These are phyloP conservation scores for Beta lomatogona DNA, from an alignment of 179 eudicot species.

Conservation along the genomic window DNA sequence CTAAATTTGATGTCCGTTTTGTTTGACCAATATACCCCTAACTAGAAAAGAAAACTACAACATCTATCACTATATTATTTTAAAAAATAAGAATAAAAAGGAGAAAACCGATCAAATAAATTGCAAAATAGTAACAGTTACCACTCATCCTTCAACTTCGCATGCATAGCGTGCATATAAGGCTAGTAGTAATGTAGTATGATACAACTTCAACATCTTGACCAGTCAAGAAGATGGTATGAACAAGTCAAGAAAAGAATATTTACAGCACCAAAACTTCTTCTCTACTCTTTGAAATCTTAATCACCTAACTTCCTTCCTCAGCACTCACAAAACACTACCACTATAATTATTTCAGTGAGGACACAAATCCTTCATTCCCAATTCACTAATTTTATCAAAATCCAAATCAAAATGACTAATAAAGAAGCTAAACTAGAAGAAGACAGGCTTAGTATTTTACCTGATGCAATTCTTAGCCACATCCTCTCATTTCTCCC, in stretches of 20 bases:
- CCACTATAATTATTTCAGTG: neutral
- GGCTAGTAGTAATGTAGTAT: too few relatives aligned
- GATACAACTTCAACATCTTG: too few relatives aligned
- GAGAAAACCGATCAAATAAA: too few relatives aligned
- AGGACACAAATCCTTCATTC: neutral
- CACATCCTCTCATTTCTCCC: constrained; percentile 35
- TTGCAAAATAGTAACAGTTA: too few relatives aligned
- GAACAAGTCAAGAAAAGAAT: neutral
- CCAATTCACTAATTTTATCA: neutral
- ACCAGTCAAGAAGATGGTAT: too few relatives aligned
- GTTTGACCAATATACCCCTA: too few relatives aligned
- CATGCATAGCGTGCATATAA: too few relatives aligned
- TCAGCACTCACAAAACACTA: neutral
- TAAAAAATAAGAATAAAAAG: too few relatives aligned
- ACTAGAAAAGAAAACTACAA: too few relatives aligned
- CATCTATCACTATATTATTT: too few relatives aligned
- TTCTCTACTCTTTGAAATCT: neutral
- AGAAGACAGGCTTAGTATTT: constrained; percentile 23
- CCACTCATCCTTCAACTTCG: too few relatives aligned
- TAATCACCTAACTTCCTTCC: neutral
- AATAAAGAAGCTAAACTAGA: neutral
- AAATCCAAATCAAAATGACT: neutral
- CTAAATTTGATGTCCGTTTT: too few relatives aligned
- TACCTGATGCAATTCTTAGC: constrained; percentile 23
- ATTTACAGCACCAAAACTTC: neutral